Base-by-base conservation (phyloP, 371 early-diverging fungal species). In the Apophysomyces ossiformis region DNA sequence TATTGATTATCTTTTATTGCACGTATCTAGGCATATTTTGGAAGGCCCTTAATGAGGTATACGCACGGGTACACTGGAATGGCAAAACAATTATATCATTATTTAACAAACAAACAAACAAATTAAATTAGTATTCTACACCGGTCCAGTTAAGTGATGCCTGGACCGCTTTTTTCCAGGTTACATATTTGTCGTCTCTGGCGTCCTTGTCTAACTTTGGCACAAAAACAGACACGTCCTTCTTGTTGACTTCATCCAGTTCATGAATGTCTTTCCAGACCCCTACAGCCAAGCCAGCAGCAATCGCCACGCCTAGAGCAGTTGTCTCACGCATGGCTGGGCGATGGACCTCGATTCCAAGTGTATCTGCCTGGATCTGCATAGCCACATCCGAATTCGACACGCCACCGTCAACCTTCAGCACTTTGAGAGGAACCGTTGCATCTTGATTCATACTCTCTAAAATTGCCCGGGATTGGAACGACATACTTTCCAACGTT, bases 301-400 rank as follows among this genome's bases (percentile, higher is more conserved):
- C 96, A 35, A 95, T 83, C 0, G 96, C 96, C 13, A 95, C 95
- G 45, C 96, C 96, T 35, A 95, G 76, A 0, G 95, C 95, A 4
- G 96, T 95, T 12, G 92, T 92, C 74, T 96, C 96, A 50, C 87
- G 84, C 94, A 95, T 95, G 45, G 77, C 76, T 0, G 96, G 96
- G 18, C 96, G 85, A 4, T 79, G 79, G 35, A 95, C 95, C 39
- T 84, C 78, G 58, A 95, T 91, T 6, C 90, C 91, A 37, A 92
- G 75, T 37, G 92, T 79, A 68, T 96, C 92, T 13, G 96, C 87
- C 77, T 95, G 94, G 60, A 95, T 77, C 77, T 95, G 95, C 94
- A 95, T 94, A 57, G 86, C 81, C 26, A 90, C 58, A 57, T 93
- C 91, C 16, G 93, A 92, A 75, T 90, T 90, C 46, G 93, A 89